Evolutionary conservation across 2,329 filamentous ascomycete species (phyloP).

Genomic region (Fusarium lyarnte): DNA sequence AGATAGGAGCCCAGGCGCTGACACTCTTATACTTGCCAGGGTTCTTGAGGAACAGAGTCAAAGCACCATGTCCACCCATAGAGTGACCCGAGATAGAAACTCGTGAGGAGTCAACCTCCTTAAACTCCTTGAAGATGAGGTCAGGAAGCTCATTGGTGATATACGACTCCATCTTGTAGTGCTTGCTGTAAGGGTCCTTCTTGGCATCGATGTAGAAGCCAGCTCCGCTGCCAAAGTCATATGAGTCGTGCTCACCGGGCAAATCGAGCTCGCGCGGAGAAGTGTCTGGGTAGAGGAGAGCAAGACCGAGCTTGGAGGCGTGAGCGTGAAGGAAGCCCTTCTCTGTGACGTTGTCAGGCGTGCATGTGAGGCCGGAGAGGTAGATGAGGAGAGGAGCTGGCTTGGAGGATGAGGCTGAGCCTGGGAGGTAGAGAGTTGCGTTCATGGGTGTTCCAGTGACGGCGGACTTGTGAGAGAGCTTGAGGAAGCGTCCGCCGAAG

Average conservation of each 20-base stretch:
- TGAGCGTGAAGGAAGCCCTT: conserved; percentile 91
- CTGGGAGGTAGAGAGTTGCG: conserved; percentile 91
- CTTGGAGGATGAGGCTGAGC: conserved; percentile 64
- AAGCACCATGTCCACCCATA: conserved; percentile 96
- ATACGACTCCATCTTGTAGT: conserved; percentile 97
- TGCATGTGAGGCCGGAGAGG: conserved; percentile 94
- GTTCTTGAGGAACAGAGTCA: conserved; percentile 92
- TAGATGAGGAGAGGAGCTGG: conserved; percentile 88
- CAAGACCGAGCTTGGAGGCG: conserved; percentile 83
- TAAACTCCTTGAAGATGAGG: conserved; percentile 76
- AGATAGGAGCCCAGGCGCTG: conserved; percentile 89
- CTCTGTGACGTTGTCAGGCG: conserved; percentile 84
- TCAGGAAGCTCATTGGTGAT: conserved; percentile 87
- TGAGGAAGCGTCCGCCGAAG: conserved; percentile 94
- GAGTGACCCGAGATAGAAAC: conserved; percentile 93
- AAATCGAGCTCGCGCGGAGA: conserved; percentile 86
- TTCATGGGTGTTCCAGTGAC: conserved; percentile 88
- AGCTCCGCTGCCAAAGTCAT: conserved; percentile 91
- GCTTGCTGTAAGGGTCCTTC: conserved; percentile 73
- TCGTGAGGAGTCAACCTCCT: conserved; percentile 71
- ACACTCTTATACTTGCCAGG: conserved; percentile 90
- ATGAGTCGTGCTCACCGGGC: conserved; percentile 84
- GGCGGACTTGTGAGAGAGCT: conserved; percentile 85
- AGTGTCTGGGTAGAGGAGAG: conserved; percentile 95
- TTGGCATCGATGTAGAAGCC: conserved; percentile 96